Base-by-base conservation (phyloP, 345 rosid genomes). In the Camelina laxa region DNA sequence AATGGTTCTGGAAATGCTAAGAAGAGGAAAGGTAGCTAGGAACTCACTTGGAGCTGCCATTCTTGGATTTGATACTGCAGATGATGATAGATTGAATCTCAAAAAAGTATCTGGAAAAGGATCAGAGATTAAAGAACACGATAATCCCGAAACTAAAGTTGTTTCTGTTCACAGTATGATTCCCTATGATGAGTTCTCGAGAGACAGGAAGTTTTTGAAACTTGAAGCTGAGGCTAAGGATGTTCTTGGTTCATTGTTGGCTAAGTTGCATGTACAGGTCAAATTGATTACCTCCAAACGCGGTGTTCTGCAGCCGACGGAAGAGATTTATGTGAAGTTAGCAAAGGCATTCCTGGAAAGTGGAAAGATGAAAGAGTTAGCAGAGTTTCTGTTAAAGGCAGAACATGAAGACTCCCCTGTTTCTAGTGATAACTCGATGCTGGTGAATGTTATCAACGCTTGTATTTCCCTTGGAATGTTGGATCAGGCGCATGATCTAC, bases 1-100 rank as follows among this genome's bases (percentile, higher is more conserved):
- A 53, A 91, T 95, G 99, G 97, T 95, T 62, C 64, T 95, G 79
- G 83, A 87, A 83, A 95, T 95, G 97, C 85, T 95, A 55, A 80
- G 77, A 67, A 85, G 82, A 70, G 95, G 93, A 72, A 92, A 89
- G 73, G 85, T 89, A 60, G 97, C 97, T 31, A 78, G 35, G 27
- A 89, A 90, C 74, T 84, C 92, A 47, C 87, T 92, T 78, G 91
- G 97, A 67, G 63, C 87, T 7, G 87, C 96, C n/a, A 76, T 74
- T 2, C 70, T 86, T 41, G 44, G 48, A 39, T 79, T 59, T 68
- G 76, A 70, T 49, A 68, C 62, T 50, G 54, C 38, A 54, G 63
- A 50, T 17, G 76, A 74, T 44, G 82, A 68, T 24, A 80, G 47
- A 62, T 59, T 58, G 6, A 36, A 79, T 59, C 13, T 55, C 33